Base-by-base conservation (phyloP, 331 rosid genomes). In the Rosa hybrid region DNA sequence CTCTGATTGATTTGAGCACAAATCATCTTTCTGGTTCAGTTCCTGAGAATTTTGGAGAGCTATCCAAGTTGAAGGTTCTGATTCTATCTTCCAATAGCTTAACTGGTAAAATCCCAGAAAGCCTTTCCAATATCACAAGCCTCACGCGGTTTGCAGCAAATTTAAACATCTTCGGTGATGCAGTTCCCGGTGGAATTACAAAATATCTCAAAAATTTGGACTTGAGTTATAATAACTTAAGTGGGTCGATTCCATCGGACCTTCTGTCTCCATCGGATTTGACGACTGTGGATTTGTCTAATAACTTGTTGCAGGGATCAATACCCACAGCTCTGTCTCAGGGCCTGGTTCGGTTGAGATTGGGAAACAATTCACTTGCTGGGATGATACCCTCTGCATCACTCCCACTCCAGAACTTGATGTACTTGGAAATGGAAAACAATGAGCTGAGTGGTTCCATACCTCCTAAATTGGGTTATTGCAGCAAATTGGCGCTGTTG, bases 71-170 rank as follows among this genome's bases (percentile, higher is more conserved):
- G 88, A 70, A 84, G 70, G 49, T 51, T 74, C 82, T 95, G 90
- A 78, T 88, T 81, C 91, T 95, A 27, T 93, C 99, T 68, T 12
- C 85, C 51, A 93, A 90, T 82, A 0, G 0, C 0, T 87, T 95
- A 2, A 3, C 0, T 42, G 98, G 93, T 7, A 34, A 27, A 75
- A 86, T 95, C 64, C 98, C 98, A 30, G 16, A 0, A n/a, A 65
- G 86, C 78, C 71, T 95, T 4, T 8, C 77, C 53, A 68, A 12
- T 25, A 82, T 91, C 80, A 56, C 51, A 42, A 63, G 83, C 76
- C 97, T 93, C 59, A 1, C 1, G 48, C 89, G 94, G 76, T 95
- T 95, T 78, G 91, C 98, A 6, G 96, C 98, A 17, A 56, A 90
- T 81, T 75, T 3, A 12, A 95, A 95, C 86, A 0, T 23, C 0